These are phyloP conservation scores for Suillus decipiens DNA, from an alignment of 768 basidiomycete genomes.

Conservation along the genomic window DNA sequence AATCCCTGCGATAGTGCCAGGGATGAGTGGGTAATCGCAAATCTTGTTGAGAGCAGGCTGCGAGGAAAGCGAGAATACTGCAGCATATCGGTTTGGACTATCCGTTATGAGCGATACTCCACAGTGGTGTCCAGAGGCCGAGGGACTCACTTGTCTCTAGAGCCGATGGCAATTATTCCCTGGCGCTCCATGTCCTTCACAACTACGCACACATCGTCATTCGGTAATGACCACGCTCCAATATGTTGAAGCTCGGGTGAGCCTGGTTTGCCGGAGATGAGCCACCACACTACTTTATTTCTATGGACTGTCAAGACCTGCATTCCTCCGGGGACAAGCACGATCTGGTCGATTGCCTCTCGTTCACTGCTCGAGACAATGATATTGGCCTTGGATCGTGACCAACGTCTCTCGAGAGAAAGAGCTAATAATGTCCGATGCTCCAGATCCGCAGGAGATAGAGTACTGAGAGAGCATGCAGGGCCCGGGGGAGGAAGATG, in stretches of 20 bases:
- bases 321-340: slow-evolving; percentile 26
- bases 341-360: slow-evolving; percentile 26
- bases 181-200: slow-evolving; percentile 18
- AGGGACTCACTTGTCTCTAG: slow-evolving; percentile 17
- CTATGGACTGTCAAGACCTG: slow-evolving; percentile 31
- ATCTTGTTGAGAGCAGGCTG: slow-evolving; percentile 21
- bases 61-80: slow-evolving; percentile 21
- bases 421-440: slow-evolving; percentile 30
- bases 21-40: slow-evolving; percentile 25
- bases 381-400: slow-evolving; percentile 19
- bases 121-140: background rate
- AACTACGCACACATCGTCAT: slow-evolving; percentile 21
- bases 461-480: slow-evolving; percentile 12
- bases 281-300: slow-evolving; percentile 26
- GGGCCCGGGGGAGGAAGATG: slow-evolving; percentile 24
- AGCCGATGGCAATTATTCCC: slow-evolving; percentile 23
- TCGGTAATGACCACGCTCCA: slow-evolving; percentile 21
- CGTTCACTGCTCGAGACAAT: slow-evolving; percentile 12
- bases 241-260: slow-evolving; percentile 20
- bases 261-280: slow-evolving; percentile 21
- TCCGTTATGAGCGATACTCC: background rate
- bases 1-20: slow-evolving; percentile 24
- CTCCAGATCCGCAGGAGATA: slow-evolving; percentile 27
- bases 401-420: slow-evolving; percentile 24
- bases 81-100: slow-evolving; percentile 20